A percentile compares a stretch with the other conserved stretches of the same genome.
These are phyloP conservation scores for Talaromyces verruculosus DNA, from an alignment of 2,329 filamentous ascomycete species.

Conservation along the genomic window DNA sequence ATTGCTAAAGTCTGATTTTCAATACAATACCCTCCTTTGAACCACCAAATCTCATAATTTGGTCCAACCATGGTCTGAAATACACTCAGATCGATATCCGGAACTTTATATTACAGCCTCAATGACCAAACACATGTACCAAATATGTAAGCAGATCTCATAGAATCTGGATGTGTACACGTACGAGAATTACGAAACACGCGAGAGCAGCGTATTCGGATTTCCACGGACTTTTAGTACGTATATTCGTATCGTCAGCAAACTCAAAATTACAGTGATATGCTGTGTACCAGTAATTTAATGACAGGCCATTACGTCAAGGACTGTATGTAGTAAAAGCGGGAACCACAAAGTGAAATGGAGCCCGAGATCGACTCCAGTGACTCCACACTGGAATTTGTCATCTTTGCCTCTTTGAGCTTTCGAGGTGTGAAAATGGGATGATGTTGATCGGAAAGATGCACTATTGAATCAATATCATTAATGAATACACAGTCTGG, in stretches of 20 bases:
- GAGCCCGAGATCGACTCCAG: constrained; percentile 3
- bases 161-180: not conserved
- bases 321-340: not conserved
- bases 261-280: not conserved
- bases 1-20: not conserved
- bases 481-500: not conserved
- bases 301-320: not conserved
- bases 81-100: not conserved
- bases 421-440: not conserved
- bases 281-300: not conserved
- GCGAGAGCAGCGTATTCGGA: not conserved
- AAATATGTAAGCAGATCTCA: not conserved
- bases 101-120: not conserved
- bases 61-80: not conserved
- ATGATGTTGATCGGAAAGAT: not conserved
- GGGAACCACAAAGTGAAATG: not conserved
- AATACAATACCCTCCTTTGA: not conserved
- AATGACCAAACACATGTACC: not conserved
- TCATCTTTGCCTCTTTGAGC: constrained; percentile 1
- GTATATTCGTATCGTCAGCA: not conserved
- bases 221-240: not conserved
- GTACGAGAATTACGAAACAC: constrained; percentile 3
- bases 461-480: not conserved
- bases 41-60: not conserved
- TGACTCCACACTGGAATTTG: constrained; percentile 8